Base-by-base conservation (phyloP, 2,329 filamentous ascomycete genomes). In the Aureobasidium sp. region DNA sequence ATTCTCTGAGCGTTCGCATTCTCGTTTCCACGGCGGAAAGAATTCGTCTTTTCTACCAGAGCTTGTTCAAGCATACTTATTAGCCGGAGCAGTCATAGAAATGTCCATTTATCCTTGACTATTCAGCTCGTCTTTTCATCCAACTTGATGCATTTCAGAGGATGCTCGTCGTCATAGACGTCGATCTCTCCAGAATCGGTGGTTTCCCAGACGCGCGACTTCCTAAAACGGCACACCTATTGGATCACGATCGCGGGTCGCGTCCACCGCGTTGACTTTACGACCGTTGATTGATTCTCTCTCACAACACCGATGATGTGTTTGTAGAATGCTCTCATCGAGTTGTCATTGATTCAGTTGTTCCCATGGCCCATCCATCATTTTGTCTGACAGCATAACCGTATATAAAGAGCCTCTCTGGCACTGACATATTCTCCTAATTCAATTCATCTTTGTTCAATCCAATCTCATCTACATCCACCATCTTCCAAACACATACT, bases 1-100 rank as follows among this genome's bases (percentile, higher is more conserved):
- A 27, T 55, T 31, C 5, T 29, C 29, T 55, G 37, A 55, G 51
- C 51, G 51, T 42, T 29, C 29, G 36, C 51, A 55, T 55, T 22
- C 37, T 25, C 36, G 25, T 41, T 34, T 42, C 12, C 22, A 29
- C 2, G 22, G 1, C 31, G 25, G 51, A n/a, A 31, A 9, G 14
- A 22, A 2, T n/a, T 41, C 17, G 15, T 44, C 15, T 44, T 44
- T n/a, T n/a, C 14, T 7, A 20, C 27, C 25, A 25, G n/a, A 29
- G 25, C 36, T 17, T 27, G 31, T 45, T 29, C 17, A 31, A 56
- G 37, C 39, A 34, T 31, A 20, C 14, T 29, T 42, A 7, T 55
- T 55, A 55, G 20, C 51, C 27, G 5, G 11, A 36, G 41, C 53
- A 57, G 53, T 44, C 42, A 41, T 57, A 57, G 53, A 57, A 45